Evolutionary conservation across 345 rosid genomes (phyloP).

Genomic region (Clarkia xantiana): DNA sequence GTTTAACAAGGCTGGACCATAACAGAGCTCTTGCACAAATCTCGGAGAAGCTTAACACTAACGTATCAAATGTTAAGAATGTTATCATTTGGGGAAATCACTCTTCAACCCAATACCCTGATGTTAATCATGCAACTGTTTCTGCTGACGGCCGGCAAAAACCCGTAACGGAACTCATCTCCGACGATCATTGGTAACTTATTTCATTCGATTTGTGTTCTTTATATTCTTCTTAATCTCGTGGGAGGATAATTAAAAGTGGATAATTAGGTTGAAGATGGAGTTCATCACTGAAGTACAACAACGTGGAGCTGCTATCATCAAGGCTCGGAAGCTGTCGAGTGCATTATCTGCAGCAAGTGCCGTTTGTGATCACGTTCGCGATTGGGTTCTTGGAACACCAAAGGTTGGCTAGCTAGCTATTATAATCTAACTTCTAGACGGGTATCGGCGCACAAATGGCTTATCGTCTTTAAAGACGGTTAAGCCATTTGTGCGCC

Average conservation of each 20-base stretch:
- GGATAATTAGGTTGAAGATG: conserved; percentile 24
- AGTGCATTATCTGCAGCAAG: conserved; percentile 82
- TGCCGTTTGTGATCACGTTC: conserved; percentile 80
- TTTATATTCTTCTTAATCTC: no score
- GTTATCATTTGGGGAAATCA: conserved; percentile 81
- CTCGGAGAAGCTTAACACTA: conserved; percentile 45
- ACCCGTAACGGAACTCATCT: conserved; percentile 30
- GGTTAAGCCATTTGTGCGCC: no score
- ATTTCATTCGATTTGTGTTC: background rate
- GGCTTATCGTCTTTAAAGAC: no score
- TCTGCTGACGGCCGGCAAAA: conserved; percentile 22
- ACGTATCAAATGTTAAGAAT: conserved; percentile 50
- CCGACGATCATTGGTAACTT: conserved; percentile 43
- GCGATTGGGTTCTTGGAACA: conserved; percentile 78
- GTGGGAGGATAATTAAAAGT: no score
- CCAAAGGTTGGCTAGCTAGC: conserved; percentile 26
- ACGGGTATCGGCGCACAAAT: no score
- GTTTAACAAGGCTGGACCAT: conserved; percentile 74
- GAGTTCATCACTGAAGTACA: conserved; percentile 52
- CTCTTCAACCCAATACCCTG: conserved; percentile 88
- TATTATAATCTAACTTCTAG: no score
- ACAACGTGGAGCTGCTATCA: conserved; percentile 57
- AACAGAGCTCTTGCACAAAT: conserved; percentile 65
- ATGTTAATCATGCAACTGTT: conserved; percentile 54
- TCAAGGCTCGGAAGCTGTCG: conserved; percentile 50